These are phyloP conservation scores for Fraxinus albicans DNA, from an alignment of 305 asterid genomes.

Conservation along the genomic window DNA sequence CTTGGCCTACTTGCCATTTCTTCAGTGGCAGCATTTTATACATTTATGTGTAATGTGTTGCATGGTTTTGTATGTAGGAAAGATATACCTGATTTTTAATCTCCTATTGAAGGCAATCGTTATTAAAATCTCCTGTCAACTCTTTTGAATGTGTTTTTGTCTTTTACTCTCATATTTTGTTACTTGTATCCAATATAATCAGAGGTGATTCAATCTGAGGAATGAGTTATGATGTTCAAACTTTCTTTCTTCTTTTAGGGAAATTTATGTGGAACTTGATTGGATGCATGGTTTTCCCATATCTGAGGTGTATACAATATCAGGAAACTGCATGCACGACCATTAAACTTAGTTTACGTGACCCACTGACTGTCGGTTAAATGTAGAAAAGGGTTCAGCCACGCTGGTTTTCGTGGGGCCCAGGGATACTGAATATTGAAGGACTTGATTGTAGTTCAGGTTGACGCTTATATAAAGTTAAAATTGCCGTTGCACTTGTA, in stretches of 20 bases:
- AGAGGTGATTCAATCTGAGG: neutral
- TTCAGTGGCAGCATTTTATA: neutral
- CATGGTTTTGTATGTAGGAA: neutral
- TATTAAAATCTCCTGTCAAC: neutral
- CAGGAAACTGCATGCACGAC: neutral
- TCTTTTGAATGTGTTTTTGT: neutral
- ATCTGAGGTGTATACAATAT: neutral
- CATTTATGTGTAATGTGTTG: neutral
- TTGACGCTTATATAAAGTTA: neutral
- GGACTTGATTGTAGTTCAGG: neutral
- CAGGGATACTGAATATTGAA: neutral
- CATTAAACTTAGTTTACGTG: neutral
- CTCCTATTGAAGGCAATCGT: neutral
- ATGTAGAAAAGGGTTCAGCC: neutral
- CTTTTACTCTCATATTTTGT: neutral
- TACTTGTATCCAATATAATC: neutral
- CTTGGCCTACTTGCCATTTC: neutral
- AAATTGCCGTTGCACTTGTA: neutral
- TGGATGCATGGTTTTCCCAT: neutral
- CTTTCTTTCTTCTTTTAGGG: neutral
- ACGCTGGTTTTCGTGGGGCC: neutral
- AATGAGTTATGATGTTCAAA: neutral
- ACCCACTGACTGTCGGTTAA: neutral
- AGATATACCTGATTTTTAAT: neutral
- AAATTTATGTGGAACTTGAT: neutral